phyloP scores from a whole-genome alignment of 116 monocot species.

The Posidonia oceanica region DNA sequence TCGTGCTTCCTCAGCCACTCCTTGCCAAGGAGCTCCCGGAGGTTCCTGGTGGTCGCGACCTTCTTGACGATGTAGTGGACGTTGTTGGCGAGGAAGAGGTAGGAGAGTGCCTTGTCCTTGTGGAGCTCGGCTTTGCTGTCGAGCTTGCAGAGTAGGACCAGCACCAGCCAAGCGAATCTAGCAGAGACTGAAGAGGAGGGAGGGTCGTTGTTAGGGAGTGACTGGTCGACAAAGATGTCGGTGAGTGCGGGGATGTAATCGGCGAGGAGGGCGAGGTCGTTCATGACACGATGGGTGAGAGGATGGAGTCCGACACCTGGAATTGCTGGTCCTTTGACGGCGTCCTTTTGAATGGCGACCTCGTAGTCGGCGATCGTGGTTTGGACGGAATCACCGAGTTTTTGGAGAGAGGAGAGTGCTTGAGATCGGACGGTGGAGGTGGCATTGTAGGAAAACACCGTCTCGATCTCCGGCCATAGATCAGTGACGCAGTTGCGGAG shows the following conservation, averaged over 20 bases:
- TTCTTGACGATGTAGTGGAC: conserved; percentile 36
- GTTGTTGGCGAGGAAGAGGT: conserved; percentile 72
- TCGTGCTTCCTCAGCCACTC: conserved; percentile 34
- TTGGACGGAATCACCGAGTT: conserved; percentile 31
- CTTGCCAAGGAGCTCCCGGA: conserved; percentile 25
- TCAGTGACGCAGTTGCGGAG: too few species aligned
- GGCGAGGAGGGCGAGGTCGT: conserved; percentile 37
- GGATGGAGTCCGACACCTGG: conserved; percentile 47
- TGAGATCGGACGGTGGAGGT: conserved; percentile 14
- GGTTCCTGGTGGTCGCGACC: conserved; percentile 16
- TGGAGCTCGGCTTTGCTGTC: conserved; percentile 39
- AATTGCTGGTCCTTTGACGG: conserved; percentile 14
- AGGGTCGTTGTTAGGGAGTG: background rate
- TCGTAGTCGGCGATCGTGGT: conserved; percentile 39
- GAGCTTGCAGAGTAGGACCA: conserved; percentile 47
- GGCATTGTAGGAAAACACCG: conserved; percentile 32
- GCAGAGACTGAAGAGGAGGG: background rate
- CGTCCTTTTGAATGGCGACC: conserved; percentile 32
- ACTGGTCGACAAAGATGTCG: conserved; percentile 23
- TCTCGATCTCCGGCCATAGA: conserved; percentile 18
- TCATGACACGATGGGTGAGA: conserved; percentile 41
- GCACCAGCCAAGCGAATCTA: conserved; percentile 20
- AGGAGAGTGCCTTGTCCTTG: conserved; percentile 22
- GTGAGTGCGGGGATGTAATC: conserved; percentile 28
- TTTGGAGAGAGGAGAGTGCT: background rate